Evolutionary conservation across 306 rosid species (phyloP).

Genomic region (Cucurbita pepo): DNA sequence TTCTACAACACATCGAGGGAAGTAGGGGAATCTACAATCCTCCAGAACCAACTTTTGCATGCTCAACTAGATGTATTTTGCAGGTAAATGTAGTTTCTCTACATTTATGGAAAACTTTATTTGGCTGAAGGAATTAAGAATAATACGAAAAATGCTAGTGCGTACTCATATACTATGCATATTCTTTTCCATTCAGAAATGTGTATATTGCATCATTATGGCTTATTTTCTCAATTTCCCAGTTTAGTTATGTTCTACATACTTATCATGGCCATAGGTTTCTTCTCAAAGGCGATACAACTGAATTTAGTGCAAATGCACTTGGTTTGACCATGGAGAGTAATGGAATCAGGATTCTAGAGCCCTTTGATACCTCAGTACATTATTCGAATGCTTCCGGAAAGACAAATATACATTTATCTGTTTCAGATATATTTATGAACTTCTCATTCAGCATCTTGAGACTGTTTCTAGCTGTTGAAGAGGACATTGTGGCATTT

Average conservation of each 20-base stretch:
- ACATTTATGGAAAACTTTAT: background rate
- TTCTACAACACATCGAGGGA: conserved; percentile 67
- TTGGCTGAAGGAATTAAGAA: background rate
- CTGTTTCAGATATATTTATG: conserved; percentile 78
- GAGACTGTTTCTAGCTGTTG: conserved; percentile 80
- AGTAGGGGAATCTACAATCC: conserved; percentile 40
- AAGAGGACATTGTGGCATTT: conserved; percentile 80
- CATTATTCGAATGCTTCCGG: conserved; percentile 80
- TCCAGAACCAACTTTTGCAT: conserved; percentile 73
- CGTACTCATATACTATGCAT: background rate
- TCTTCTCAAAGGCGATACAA: conserved; percentile 60
- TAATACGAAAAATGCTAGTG: background rate
- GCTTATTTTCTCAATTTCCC: background rate
- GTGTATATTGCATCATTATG: background rate
- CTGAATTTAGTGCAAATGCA: conserved; percentile 65
- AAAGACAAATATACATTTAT: conserved; percentile 68
- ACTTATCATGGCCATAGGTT: conserved; percentile 35
- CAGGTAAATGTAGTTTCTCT: conserved; percentile 32
- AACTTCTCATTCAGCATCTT: conserved; percentile 92
- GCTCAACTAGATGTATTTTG: conserved; percentile 81
- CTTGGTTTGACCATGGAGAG: conserved; percentile 95
- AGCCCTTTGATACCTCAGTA: conserved; percentile 77
- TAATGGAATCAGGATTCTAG: conserved; percentile 81
- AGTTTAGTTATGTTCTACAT: conserved; percentile 10
- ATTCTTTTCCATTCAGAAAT: background rate